phyloP scores from a whole-genome alignment of 352 stramenopile species.

The Globisporangium emineosum region DNA sequence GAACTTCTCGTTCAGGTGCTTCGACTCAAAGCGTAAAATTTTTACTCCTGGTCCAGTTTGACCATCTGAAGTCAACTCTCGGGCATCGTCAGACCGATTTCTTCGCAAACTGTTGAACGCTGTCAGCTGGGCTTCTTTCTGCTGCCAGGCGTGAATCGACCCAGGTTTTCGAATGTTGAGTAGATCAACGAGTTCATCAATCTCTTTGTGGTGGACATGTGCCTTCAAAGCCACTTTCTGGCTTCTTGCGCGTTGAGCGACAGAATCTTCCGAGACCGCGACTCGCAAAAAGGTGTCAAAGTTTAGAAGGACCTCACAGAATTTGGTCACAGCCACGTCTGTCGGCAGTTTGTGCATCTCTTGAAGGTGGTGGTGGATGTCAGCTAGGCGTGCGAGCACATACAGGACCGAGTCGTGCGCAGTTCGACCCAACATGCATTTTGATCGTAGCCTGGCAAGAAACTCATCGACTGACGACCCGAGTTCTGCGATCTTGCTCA shows the following conservation, averaged over 20 bases:
- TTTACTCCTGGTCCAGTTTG: neutral
- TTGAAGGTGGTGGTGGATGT: conserved; percentile 11
- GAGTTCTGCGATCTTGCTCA: neutral
- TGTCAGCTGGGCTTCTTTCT: neutral
- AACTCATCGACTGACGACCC: conserved; percentile 7
- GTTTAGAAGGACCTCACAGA: conserved; percentile 7
- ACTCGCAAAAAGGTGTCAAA: conserved; percentile 10
- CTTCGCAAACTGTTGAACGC: neutral
- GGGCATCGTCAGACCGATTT: neutral
- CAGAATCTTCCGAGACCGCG: conserved; percentile 10
- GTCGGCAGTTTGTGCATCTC: conserved; percentile 12
- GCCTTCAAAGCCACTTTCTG: conserved; percentile 8
- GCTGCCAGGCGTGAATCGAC: conserved; percentile 12
- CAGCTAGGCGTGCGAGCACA: conserved; percentile 8
- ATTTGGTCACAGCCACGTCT: conserved; percentile 12
- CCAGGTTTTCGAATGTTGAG: neutral
- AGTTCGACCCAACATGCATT: conserved; percentile 9
- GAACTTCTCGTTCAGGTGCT: conserved; percentile 15
- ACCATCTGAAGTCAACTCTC: neutral
- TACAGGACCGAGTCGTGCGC: conserved; percentile 8
- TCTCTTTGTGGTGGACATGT: conserved; percentile 14
- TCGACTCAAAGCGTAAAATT: conserved; percentile 10
- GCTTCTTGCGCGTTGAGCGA: conserved; percentile 1
- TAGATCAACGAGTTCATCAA: conserved; percentile 11
- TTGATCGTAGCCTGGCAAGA: conserved; percentile 5